A percentile compares a stretch with the other conserved stretches of the same genome.
These are phyloP conservation scores for Ustilago sp. DNA, from an alignment of 1,284 basidiomycete genomes.

Conservation along the genomic window DNA sequence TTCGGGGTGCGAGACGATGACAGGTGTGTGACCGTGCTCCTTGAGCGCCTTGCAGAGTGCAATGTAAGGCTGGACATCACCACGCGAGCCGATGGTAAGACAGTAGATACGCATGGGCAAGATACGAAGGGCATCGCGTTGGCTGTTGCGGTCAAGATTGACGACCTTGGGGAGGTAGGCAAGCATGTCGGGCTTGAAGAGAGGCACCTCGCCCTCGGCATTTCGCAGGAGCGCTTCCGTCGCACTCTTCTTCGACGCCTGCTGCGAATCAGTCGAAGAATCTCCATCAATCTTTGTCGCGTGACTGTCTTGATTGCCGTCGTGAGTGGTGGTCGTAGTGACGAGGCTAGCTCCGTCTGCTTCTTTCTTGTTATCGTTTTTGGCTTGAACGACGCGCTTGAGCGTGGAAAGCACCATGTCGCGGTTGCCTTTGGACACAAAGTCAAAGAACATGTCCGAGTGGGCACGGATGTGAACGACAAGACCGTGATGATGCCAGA, in stretches of 20 bases:
- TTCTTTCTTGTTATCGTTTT: conserved; percentile 12
- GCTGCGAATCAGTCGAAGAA: background rate
- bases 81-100: conserved; percentile 74
- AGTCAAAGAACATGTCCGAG: conserved; percentile 59
- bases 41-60: conserved; percentile 72
- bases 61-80: conserved; percentile 75
- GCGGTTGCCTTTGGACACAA: conserved; percentile 47
- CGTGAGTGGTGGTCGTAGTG: background rate
- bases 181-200: conserved; percentile 36
- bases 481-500: conserved; percentile 59
- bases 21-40: conserved; percentile 73
- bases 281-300: conserved; percentile 15
- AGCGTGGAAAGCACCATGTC: conserved; percentile 38
- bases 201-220: conserved; percentile 23
- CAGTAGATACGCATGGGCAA: conserved; percentile 57
- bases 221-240: conserved; percentile 26
- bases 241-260: background rate
- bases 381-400: conserved; percentile 29
- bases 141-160: conserved; percentile 29
- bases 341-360: conserved; percentile 9
- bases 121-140: conserved; percentile 27
- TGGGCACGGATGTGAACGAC: conserved; percentile 57
- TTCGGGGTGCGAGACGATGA: conserved; percentile 77
- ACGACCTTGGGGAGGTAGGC: conserved; percentile 49
- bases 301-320: conserved; percentile 11